A percentile compares a stretch with the other conserved stretches of the same genome.
Evolutionary conservation across 495 filamentous ascomycete species (phyloP).

Genomic region (Tuber melanosporum): DNA sequence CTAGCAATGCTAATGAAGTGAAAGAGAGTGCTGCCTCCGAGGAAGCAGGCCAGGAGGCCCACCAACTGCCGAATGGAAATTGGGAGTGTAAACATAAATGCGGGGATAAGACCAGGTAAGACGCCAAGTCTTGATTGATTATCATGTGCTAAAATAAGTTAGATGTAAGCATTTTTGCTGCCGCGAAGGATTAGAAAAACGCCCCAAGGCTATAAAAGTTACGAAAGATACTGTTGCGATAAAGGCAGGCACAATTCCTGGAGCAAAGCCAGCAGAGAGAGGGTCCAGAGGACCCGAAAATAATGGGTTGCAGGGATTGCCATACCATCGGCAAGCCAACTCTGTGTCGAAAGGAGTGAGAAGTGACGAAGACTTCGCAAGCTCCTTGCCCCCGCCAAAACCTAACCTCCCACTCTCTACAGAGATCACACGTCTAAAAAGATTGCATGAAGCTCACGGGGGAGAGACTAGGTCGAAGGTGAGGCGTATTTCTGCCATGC

Average conservation of each 20-base stretch:
- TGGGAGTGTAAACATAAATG: conserved; percentile 85
- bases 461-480: background rate
- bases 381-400: background rate
- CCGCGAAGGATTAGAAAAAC: conserved; percentile 76
- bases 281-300: background rate
- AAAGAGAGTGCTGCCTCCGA: background rate
- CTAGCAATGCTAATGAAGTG: background rate
- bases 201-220: conserved; percentile 53
- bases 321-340: background rate
- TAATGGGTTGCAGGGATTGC: background rate
- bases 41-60: conserved; percentile 39
- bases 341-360: background rate
- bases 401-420: background rate
- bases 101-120: conserved; percentile 60
- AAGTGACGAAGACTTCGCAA: background rate
- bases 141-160: conserved; percentile 40
- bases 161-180: conserved; percentile 83
- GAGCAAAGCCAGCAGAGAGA: background rate
- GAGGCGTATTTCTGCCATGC: background rate
- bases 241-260: conserved; percentile 28
- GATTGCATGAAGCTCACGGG: background rate
- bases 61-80: conserved; percentile 68
- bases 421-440: background rate
- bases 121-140: conserved; percentile 15
- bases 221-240: background rate